phyloP scores from a whole-genome alignment of 805 yeast genomes.

The Monosporozyma unispora region DNA sequence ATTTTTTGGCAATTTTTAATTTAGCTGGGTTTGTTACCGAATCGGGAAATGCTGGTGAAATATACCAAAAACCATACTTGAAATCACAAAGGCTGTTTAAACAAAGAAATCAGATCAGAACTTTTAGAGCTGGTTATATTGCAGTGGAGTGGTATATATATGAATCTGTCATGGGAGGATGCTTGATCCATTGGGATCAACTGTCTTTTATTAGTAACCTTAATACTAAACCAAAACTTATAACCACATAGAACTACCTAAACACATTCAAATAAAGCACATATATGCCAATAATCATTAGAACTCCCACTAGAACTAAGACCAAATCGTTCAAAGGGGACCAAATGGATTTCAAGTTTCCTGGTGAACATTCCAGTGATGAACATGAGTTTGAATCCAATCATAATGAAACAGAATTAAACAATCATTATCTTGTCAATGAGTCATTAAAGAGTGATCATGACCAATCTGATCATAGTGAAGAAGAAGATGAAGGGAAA shows the following conservation, averaged over 20 bases:
- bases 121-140: too few relatives aligned
- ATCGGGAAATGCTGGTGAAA: slow-evolving; percentile 3
- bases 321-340: slow-evolving; percentile 33
- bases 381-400: not conserved
- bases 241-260: too few relatives aligned
- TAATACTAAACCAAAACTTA: not conserved
- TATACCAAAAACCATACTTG: not conserved
- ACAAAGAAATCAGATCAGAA: not conserved
- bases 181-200: not conserved
- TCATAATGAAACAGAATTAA: slow-evolving; percentile 11
- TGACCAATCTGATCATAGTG: not conserved
- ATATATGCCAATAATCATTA: slow-evolving; percentile 9
- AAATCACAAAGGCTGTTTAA: too few relatives aligned
- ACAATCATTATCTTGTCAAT: slow-evolving; percentile 25
- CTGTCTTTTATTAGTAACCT: not conserved
- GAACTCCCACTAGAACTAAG: slow-evolving; percentile 30
- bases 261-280: not conserved
- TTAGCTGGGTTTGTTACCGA: not conserved
- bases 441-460: slow-evolving; percentile 7
- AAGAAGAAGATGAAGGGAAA: not conserved
- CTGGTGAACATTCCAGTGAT: slow-evolving; percentile 12
- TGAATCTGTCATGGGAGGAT: not conserved
- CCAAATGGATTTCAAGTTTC: slow-evolving; percentile 34
- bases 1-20: too few relatives aligned
- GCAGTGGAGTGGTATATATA: not conserved